Evolutionary conservation across 129 eudicot genomes (phyloP), one percentile per base, ranked within the genome.

Genomic region (Flaveria sonorensis): DNA sequence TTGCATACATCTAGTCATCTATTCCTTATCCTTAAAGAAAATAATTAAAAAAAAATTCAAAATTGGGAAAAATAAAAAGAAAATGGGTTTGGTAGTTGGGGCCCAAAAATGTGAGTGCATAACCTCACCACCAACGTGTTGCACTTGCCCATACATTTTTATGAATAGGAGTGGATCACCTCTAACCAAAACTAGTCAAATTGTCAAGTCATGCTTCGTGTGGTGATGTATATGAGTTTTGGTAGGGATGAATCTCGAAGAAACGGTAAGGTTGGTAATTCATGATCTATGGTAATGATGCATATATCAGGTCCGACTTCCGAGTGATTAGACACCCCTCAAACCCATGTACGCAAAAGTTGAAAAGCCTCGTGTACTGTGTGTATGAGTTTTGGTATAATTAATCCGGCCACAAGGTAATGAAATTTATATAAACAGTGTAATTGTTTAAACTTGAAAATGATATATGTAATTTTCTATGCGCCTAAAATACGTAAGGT

Each of bases 91-190:
- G 56, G 62, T 57, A 56, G 50, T 77, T 56, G 70, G 57, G 81
- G 10, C 69, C 75, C 42, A 68, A 40, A 77, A 23, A 2, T 77
- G 75, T 77, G 81, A 69, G 81, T 77, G 81, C 81, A 77, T 52
- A 36, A 42, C 81, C 71, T 62, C 62, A 61, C 62, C 46, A 75
- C 47, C 72, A 63, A 63, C 79, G 79, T 75, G 79, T 26, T 46
- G 50, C 40, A 36, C 40, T 36, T 36, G 40, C 40, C 36, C 75
- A 68, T 77, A 67, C 75, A 77, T 51, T 13, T 13, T 36, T 21
- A 52, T 53, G 8, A 30, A 23, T 19, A 68, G 75, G 70, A 77
- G 81, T 77, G 81, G 81, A 77, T 77, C 76, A 77, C 70, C 76
- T 77, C 76, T 69, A 68, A 77, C 46, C 45, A 53, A 24, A 68